Evolutionary conservation across 1,284 basidiomycete species (phyloP), one percentile per base, ranked within the genome.

Genomic region (Afroboletus lepidellus): DNA sequence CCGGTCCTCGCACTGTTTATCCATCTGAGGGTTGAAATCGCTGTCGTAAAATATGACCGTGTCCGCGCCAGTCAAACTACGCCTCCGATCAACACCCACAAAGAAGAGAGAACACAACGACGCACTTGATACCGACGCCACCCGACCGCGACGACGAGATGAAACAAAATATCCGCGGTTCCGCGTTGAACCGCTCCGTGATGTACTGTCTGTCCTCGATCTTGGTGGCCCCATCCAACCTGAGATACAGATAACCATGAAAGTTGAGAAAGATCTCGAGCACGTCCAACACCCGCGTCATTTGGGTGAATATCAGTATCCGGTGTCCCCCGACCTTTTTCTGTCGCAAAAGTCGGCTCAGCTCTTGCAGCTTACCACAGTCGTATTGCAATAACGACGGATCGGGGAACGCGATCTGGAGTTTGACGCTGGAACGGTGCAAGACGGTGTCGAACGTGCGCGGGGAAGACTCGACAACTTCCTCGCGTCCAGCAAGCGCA

Each of bases 1-100:
- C 80, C 94, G 83, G 71, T 98, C 95, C 76, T 98, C 95, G 70
- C 95, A 98, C 70, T 98, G 95, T 48, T 88, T 80, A 67, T 98
- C 95, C 88, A 98, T 97, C 58, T 96, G 94, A 0, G 94, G 94
- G 64, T 98, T 98, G 79, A 97, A 98, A 70, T 98, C 96, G 51
- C 92, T 92, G 67, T 98, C 95, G 67, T 97, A 98, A 72, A 95
- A 96, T 48, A 98, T 81, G 59, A 98, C 95, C 0, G 94, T 97
- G 67, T 98, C 94, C 16, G 95, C 95, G n/a, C 95, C 95, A 9
- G 95, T 95, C 52, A 95, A 72, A 64, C 89, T 92, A 63, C n/a
- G 30, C 13, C 37, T 20, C 13, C 30, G 8, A 50, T 60, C 36
- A 58, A 53, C 24, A 34, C 46, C 37, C 48, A 27, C 39, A 49